Evolutionary conservation across 2,329 filamentous ascomycete genomes (phyloP).

Genomic region (Epichloe coenophiala): DNA sequence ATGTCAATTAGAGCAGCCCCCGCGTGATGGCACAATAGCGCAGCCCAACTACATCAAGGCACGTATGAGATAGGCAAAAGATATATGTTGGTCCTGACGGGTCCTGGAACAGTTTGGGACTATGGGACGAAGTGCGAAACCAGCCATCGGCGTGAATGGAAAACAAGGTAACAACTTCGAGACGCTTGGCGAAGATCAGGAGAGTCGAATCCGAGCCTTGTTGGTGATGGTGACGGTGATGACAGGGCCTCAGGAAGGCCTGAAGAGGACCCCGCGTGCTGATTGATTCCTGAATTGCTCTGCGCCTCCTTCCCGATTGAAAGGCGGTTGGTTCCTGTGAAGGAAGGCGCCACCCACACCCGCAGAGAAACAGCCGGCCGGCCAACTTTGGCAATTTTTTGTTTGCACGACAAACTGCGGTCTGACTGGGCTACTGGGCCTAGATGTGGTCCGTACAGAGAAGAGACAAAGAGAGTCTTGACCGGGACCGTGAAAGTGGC

Average conservation of each 20-base stretch:
- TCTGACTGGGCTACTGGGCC: too few relatives aligned
- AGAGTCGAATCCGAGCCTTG: neutral
- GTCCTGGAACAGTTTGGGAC: neutral
- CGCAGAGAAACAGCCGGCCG: neutral
- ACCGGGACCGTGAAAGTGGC: too few relatives aligned
- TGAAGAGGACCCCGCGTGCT: neutral
- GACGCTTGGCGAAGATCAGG: neutral
- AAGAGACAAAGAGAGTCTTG: too few relatives aligned
- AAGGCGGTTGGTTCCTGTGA: neutral
- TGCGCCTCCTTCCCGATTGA: neutral
- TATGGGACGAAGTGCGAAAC: neutral
- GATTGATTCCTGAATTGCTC: neutral
- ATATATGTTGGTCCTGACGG: neutral
- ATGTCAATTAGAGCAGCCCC: neutral
- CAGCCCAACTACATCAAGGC: neutral
- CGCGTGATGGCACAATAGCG: neutral
- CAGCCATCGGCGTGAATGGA: neutral
- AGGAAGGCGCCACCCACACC: constrained; percentile 1
- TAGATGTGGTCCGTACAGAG: too few relatives aligned
- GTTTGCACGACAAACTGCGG: neutral
- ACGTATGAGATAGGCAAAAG: neutral
- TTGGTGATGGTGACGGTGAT: neutral
- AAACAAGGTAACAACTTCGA: neutral
- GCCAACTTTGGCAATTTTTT: neutral
- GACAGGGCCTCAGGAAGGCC: neutral